Evolutionary conservation across 1,284 basidiomycete genomes (phyloP).

Genomic region (Trichosporon ovoides): DNA sequence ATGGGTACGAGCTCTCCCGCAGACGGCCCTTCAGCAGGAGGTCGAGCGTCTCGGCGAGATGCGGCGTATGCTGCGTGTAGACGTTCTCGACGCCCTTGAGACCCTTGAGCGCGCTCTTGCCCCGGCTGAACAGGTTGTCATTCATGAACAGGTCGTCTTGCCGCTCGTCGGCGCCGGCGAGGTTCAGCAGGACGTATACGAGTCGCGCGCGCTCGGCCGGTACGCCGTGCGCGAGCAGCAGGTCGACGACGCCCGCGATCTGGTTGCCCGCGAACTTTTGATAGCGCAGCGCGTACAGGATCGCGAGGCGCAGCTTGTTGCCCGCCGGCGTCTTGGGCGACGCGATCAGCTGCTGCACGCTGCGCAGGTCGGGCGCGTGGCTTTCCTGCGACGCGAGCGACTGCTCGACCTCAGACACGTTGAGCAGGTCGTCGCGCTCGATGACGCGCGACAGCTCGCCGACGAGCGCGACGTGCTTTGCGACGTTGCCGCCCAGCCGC

Average conservation of each 20-base stretch:
- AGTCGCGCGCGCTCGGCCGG: conserved; percentile 76
- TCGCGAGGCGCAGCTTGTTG: conserved; percentile 88
- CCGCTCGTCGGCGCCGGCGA: conserved; percentile 90
- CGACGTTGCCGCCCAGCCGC: conserved; percentile 94
- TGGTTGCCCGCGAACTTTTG: conserved; percentile 84
- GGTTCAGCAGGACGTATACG: conserved; percentile 87
- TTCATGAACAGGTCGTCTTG: conserved; percentile 98
- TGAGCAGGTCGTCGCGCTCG: conserved; percentile 74
- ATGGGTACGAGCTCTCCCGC: conserved; percentile 85
- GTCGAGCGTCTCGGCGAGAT: conserved; percentile 87
- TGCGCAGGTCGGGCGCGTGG: conserved; percentile 70
- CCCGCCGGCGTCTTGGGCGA: conserved; percentile 64
- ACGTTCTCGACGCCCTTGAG: conserved; percentile 99
- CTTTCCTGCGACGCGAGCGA: conserved; percentile 88
- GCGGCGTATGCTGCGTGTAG: conserved; percentile 95
- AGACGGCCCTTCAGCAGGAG: conserved; percentile 79
- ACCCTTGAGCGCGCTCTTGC: conserved; percentile 90
- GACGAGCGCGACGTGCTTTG: conserved; percentile 94
- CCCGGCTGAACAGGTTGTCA: conserved; percentile 89
- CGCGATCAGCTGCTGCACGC: conserved; percentile 67
- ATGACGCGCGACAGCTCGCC: conserved; percentile 91
- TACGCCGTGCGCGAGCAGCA: conserved; percentile 76
- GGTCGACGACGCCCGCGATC: conserved; percentile 75
- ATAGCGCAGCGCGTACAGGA: conserved; percentile 89
- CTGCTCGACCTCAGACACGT: conserved; percentile 93